Percentiles rank a stretch among this genome's conserved stretches.
These are phyloP conservation scores for Sicyos baderoa DNA, from an alignment of 306 rosid species.

Conservation along the genomic window DNA sequence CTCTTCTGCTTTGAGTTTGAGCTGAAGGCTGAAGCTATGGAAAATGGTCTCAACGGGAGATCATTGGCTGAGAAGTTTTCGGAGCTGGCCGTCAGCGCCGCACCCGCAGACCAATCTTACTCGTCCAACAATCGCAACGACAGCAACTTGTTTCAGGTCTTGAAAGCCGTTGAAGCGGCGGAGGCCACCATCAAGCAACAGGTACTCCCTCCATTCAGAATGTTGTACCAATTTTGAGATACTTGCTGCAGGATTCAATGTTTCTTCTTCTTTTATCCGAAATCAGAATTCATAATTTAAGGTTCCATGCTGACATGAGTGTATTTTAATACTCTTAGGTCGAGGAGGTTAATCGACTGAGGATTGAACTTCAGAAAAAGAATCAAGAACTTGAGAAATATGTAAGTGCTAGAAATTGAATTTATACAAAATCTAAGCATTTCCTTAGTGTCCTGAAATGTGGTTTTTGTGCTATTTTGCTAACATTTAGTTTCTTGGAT, in stretches of 20 bases:
- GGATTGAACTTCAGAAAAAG: slow-evolving; percentile 58
- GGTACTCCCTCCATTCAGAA: too few species aligned
- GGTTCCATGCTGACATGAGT: slow-evolving; percentile 1
- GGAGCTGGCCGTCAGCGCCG: slow-evolving; percentile 40
- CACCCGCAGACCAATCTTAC: slow-evolving; percentile 17
- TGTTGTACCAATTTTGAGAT: too few species aligned
- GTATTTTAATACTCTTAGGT: slow-evolving; percentile 32
- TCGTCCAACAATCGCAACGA: slow-evolving; percentile 36
- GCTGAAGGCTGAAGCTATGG: slow-evolving; percentile 41
- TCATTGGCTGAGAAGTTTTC: slow-evolving; percentile 58
- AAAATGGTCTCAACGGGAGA: slow-evolving; percentile 69
- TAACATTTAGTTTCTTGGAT: neutral
- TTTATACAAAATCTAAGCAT: neutral
- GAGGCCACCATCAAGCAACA: slow-evolving; percentile 84
- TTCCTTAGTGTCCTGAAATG: neutral
- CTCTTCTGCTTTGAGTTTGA: slow-evolving; percentile 9
- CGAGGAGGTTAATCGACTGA: slow-evolving; percentile 65
- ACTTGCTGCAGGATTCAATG: too few species aligned
- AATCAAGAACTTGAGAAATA: slow-evolving; percentile 52
- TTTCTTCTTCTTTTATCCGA: too few species aligned
- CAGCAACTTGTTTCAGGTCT: slow-evolving; percentile 62
- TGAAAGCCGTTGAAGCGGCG: slow-evolving; percentile 91
- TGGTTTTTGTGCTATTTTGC: neutral
- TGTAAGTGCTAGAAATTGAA: slow-evolving; percentile 38
- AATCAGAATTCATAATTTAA: neutral